phyloP scores from a whole-genome alignment of 129 eudicot genomes.

The Rutidosis leptorrhynchoides region DNA sequence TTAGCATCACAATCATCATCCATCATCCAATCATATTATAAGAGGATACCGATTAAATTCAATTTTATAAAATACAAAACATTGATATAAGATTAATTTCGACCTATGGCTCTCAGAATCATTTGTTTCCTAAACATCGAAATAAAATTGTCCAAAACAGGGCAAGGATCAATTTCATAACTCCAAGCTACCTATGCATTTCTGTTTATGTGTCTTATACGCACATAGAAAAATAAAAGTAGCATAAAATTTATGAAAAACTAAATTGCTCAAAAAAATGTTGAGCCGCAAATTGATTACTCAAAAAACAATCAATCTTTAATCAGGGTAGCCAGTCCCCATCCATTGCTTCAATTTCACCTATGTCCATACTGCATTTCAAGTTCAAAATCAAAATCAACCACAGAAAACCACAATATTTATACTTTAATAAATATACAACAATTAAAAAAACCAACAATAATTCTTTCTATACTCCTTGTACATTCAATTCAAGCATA shows the following conservation, averaged over 20 bases:
- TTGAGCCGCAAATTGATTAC: conserved; percentile 39
- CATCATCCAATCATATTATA: background rate
- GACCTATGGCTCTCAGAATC: background rate
- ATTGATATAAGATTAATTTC: background rate
- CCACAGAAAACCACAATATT: background rate
- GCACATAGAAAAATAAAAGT: conserved; percentile 5
- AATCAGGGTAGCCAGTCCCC: conserved; percentile 73
- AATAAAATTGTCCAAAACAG: background rate
- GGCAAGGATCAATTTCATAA: background rate
- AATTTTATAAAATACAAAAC: too few relatives aligned
- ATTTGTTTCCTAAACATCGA: background rate
- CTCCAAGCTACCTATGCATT: background rate
- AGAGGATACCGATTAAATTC: background rate
- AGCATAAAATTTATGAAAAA: conserved; percentile 4
- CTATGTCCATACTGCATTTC: conserved; percentile 66
- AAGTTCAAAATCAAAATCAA: conserved; percentile 11
- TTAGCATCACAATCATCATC: background rate
- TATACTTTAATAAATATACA: background rate
- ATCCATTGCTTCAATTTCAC: conserved; percentile 69
- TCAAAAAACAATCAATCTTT: conserved; percentile 38
- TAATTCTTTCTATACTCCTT: background rate
- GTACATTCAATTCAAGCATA: background rate
- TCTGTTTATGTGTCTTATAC: conserved; percentile 1
- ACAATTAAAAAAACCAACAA: too few relatives aligned
- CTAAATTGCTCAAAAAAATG: conserved; percentile 9